phyloP scores from a whole-genome alignment of 169 alveolate genomes.

The Condylostoma magnum region DNA sequence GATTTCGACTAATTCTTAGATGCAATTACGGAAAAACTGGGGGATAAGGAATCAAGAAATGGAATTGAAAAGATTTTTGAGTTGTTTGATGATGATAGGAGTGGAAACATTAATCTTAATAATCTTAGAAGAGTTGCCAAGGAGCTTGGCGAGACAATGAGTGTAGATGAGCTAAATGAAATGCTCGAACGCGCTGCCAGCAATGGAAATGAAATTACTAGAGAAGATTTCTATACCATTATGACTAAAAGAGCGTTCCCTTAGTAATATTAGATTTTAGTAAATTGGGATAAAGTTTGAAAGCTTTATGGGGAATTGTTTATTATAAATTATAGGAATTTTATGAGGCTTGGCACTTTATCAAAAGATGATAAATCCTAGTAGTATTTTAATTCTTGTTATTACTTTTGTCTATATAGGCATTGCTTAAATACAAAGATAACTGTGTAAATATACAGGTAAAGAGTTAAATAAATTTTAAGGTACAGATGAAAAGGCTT shows the following conservation, averaged over 20 bases:
- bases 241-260: slow-evolving; percentile 98
- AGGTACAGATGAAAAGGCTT: too few relatives aligned
- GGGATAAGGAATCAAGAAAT: slow-evolving; percentile 97
- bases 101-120: slow-evolving; percentile 93
- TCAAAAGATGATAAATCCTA: too few relatives aligned
- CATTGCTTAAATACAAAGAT: too few relatives aligned
- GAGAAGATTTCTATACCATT: slow-evolving; percentile 97
- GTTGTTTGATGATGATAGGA: slow-evolving; percentile 96
- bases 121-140: slow-evolving; percentile 97
- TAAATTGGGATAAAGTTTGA: too few relatives aligned
- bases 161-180: slow-evolving; percentile 97
- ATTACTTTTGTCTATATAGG: too few relatives aligned
- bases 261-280: too few relatives aligned
- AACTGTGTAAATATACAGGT: too few relatives aligned
- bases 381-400: too few relatives aligned
- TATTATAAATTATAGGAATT: too few relatives aligned
- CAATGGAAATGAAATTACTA: slow-evolving; percentile 96
- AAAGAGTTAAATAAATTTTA: too few relatives aligned
- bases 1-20: slow-evolving; percentile 97
- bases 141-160: slow-evolving; percentile 97
- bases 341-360: too few relatives aligned
- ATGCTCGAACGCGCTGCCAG: slow-evolving; percentile 99
- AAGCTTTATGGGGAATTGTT: too few relatives aligned
- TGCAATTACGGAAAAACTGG: slow-evolving; percentile 96
- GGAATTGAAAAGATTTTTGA: slow-evolving; percentile 97